Percentiles rank a stretch among this genome's conserved stretches.
Evolutionary conservation across 129 eudicot species (phyloP).

Genomic region (Smallanthus sonchifolius): DNA sequence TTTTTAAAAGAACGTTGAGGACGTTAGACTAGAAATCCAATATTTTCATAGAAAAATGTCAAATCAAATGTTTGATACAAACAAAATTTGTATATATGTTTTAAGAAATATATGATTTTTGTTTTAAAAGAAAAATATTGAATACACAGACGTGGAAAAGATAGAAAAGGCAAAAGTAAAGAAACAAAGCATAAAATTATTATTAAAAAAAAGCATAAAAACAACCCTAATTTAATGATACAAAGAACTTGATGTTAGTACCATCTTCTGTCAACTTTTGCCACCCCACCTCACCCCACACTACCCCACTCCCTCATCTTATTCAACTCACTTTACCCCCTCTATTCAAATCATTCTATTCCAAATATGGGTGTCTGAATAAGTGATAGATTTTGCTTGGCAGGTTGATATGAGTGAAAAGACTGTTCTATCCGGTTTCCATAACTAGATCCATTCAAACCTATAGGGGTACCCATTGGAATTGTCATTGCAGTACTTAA

Average conservation of each 20-base stretch:
- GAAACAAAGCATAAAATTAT: constrained; percentile 6
- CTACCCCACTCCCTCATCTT: not conserved
- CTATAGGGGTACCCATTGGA: constrained; percentile 33
- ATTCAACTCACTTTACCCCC: constrained; percentile 26
- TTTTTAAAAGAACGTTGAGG: too few relatives aligned
- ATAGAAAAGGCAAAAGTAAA: constrained; percentile 13
- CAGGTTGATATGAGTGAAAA: constrained; percentile 45
- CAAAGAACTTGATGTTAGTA: constrained; percentile 28
- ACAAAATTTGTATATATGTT: too few relatives aligned
- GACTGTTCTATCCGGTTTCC: constrained; percentile 52
- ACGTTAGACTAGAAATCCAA: too few relatives aligned
- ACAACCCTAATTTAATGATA: constrained; percentile 27
- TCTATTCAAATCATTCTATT: constrained; percentile 53
- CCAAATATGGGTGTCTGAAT: constrained; percentile 76
- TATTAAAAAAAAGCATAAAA: constrained; percentile 7
- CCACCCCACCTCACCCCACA: not conserved
- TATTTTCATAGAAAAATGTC: too few relatives aligned
- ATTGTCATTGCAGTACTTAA: constrained; percentile 25
- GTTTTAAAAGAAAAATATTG: too few relatives aligned
- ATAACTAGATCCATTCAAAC: constrained; percentile 34
- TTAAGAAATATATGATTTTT: too few relatives aligned
- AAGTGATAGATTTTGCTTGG: constrained; percentile 48
- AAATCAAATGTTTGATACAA: too few relatives aligned
- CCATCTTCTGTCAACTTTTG: constrained; percentile 17
- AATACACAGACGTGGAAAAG: too few relatives aligned